Evolutionary conservation across 306 rosid species (phyloP).

Genomic region (Fragaria iinumae): DNA sequence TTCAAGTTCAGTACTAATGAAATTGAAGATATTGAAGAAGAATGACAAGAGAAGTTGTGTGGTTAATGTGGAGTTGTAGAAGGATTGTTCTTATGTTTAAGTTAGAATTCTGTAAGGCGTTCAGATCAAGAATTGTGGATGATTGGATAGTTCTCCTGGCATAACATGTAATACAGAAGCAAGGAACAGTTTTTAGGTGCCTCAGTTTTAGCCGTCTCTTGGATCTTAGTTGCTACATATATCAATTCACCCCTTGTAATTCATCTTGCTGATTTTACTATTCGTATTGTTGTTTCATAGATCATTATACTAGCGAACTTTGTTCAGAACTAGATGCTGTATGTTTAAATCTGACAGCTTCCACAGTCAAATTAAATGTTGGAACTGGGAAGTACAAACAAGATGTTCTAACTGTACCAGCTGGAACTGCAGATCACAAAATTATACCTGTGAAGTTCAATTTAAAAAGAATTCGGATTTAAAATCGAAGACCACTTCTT

Average conservation of each 20-base stretch:
- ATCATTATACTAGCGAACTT: neutral
- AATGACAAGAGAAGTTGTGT: constrained; percentile 6
- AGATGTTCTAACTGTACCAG: no score
- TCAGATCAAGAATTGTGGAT: neutral
- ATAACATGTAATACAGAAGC: neutral
- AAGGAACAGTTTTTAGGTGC: neutral
- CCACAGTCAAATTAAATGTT: no score
- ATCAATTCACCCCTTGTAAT: neutral
- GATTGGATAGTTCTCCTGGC: neutral
- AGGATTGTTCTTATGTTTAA: neutral
- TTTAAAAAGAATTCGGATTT: no score
- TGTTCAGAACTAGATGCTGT: neutral
- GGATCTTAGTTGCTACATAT: neutral
- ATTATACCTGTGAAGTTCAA: neutral
- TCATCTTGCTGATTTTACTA: neutral
- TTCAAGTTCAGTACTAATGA: constrained; percentile 18
- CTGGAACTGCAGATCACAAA: neutral
- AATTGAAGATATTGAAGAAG: constrained; percentile 22
- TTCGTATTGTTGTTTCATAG: neutral
- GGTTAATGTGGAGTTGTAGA: neutral
- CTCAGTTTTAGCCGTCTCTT: neutral
- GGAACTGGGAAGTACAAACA: no score
- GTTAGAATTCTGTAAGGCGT: neutral
- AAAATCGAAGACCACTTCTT: neutral
- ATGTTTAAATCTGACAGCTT: neutral